A percentile compares a stretch with the other conserved stretches of the same genome.
phyloP scores from a whole-genome alignment of 2,329 filamentous ascomycete species.

The Microsporum ferrugineum region DNA sequence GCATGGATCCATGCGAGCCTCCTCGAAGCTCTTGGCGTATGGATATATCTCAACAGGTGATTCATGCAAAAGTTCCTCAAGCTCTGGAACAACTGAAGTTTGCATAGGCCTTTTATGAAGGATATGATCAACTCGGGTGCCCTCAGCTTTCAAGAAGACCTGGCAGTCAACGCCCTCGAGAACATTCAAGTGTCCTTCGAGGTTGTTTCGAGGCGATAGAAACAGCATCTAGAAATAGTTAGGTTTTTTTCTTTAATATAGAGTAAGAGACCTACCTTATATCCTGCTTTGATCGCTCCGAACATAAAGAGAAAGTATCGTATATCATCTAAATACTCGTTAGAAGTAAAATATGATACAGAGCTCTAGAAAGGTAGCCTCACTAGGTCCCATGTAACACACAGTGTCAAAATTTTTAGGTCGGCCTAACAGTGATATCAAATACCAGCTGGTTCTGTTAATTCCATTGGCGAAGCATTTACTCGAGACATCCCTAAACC shows the following conservation, averaged over 20 bases:
- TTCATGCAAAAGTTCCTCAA: not conserved
- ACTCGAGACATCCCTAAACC: not conserved
- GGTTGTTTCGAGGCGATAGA: not conserved
- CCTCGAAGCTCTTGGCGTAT: slow-evolving; percentile 2
- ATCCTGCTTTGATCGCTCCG: slow-evolving; percentile 1
- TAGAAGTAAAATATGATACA: not conserved
- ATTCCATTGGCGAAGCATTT: not conserved
- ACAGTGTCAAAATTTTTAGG: not conserved
- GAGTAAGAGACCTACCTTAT: not conserved
- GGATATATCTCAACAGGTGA: not conserved
- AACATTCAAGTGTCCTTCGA: not conserved
- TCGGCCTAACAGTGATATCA: not conserved
- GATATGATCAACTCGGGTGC: not conserved
- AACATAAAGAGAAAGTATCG: slow-evolving; percentile 2
- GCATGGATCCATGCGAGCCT: not conserved
- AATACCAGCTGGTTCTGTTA: slow-evolving; percentile 1
- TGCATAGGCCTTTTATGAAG: not conserved
- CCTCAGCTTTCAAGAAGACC: not conserved
- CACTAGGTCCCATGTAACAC: not conserved
- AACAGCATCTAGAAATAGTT: not conserved
- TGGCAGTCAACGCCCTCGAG: too few species aligned
- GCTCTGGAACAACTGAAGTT: not conserved
- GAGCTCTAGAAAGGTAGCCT: not conserved
- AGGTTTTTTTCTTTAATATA: too few species aligned
- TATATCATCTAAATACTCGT: not conserved